Base-by-base conservation (phyloP, 306 rosid genomes). In the Geum urbanum region DNA sequence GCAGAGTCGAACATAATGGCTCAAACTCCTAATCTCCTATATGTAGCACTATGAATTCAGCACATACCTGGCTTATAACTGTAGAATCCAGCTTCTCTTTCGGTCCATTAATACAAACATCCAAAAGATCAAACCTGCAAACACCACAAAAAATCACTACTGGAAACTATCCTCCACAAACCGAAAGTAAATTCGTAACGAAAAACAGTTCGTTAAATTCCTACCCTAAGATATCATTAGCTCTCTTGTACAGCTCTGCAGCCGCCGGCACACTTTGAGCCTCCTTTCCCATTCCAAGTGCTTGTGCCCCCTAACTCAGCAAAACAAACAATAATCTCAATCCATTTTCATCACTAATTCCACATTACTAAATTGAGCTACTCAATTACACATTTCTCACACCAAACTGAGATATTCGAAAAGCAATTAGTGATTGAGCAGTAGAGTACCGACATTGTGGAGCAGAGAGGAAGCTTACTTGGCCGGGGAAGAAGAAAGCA, bases 401-500 rank as follows among this genome's bases (percentile, higher is more conserved):
- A 70, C 14, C 43, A 41, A 52, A 69, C 5, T 20, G 13, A 43
- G 41, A 53, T 19, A 32, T 40, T 12, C 41, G 18, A 16, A 7
- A 40, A 39, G 39, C 63, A 52, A 51, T 52, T 40, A 11, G 6
- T 8, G 41, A 53, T 27, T 58, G 45, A 54, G 51, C 9, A 41
- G 0, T 19, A 0, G 12, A 18, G 19, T 2, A 40, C 19, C 15
- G 41, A 15, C 73, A 54, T 20, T 54, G 63, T 69, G 5, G 59
- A 24, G 59, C 7, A 32, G 37, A 32, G 37, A 19, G 16, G 8
- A 18, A 69, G 74, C 50, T 19, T 46, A 91, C 99, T 89, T 91
- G 99, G 8, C 99, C 97, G 37, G 99, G 99, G 80, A 95, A 95
- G 69, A 95, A 84, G 76, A 95, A 95, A 9, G 97, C 92, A 49